Evolutionary conservation across 2,329 filamentous ascomycete genomes (phyloP), one percentile per base, ranked within the genome.

Genomic region (Ophiosphaerella herpotricha): DNA sequence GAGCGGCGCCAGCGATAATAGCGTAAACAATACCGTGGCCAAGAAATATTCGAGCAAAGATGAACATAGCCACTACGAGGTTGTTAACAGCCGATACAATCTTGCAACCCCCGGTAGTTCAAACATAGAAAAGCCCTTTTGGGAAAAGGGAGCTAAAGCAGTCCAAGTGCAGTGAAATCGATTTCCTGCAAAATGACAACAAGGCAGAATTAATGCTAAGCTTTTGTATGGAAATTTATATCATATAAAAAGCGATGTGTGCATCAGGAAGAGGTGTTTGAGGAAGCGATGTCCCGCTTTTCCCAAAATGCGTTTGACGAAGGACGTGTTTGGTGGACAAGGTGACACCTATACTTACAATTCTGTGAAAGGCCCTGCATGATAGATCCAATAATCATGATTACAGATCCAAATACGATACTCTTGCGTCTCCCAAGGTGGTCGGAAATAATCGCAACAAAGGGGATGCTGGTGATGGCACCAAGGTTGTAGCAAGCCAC

Each of bases 11-110:
- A 3, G 80, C 79, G 74, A 86, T 83, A 60, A 87, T 85, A 0
- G 84, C 77, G 48, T 87, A 75, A 39, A 82, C 83, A 72, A 86
- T 86, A 16, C 86, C 86, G 58, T 89, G 88, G 47, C 87, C 87
- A 3, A 87, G 78, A 43, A 87, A 74, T 54, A 86, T 84, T 32
- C 85, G 78, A 21, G 83, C 82, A 31, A 77, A 81, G 50, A 85
- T 75, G 54, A 84, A 86, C 81, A 85, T 72, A 7, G 63, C 57
- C 32, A 72, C 68, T 72, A 18, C 8, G 16, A 18, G 1, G 1
- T n/a, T 41, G 34, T 43, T 35, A 35, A 3, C 14, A 33, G 14
- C 11, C 31, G 23, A 48, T 24, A 40, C n/a, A 49, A n/a, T 7
- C 8, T 23, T 13, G 35, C 21, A 9, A 4, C 18, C 4, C 18